Evolutionary conservation across 106 monocot species (phyloP).

Genomic region (Triglochin maritima): DNA sequence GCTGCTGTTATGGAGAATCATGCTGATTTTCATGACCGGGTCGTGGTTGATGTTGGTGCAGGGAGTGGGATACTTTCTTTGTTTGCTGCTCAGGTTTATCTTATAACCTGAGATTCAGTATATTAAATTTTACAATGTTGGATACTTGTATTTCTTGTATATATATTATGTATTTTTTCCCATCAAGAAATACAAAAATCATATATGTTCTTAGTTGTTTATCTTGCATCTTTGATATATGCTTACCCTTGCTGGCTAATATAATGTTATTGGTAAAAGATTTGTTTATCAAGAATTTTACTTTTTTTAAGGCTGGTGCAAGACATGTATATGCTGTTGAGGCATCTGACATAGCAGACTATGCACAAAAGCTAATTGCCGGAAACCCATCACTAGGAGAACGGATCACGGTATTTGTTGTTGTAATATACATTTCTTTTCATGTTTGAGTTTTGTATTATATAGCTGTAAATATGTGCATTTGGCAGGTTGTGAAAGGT

Average conservation of each 20-base stretch:
- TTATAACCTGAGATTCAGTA: not conserved
- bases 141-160: no score
- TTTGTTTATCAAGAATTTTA: not conserved
- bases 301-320: slow-evolving; percentile 68
- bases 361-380: slow-evolving; percentile 63
- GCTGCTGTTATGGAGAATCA: slow-evolving; percentile 89
- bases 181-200: no score
- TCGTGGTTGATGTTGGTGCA: slow-evolving; percentile 99
- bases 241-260: not conserved
- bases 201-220: not conserved
- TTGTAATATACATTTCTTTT: not conserved
- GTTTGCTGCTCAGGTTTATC: slow-evolving; percentile 90
- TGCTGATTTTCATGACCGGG: slow-evolving; percentile 67
- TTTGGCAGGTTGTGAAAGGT: slow-evolving; percentile 71
- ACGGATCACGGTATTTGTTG: slow-evolving; percentile 64
- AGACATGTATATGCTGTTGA: slow-evolving; percentile 99
- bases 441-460: not conserved
- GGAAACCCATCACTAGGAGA: slow-evolving; percentile 83
- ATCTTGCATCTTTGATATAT: not conserved
- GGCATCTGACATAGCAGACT: slow-evolving; percentile 98
- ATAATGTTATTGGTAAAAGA: no score
- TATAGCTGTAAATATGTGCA: not conserved
- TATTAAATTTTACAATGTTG: not conserved
- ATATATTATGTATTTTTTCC: no score
- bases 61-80: slow-evolving; percentile 98